Conservation (phyloP, 176 grass and related monocot genomes). For the Triticum aestivum region IWGSC_CS_RefSeq_v2.1 NC_057803.1:513696046-513696545, state of each 20-base stretch:
- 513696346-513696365: conserved; percentile 59
- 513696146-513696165: conserved; percentile 67
- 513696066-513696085: conserved; percentile 81
- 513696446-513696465: conserved; percentile 13
- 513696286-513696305: conserved; percentile 33
- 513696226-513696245: conserved; percentile 62
- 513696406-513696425: conserved; percentile 80
- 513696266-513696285: conserved; percentile 42
- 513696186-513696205: conserved; percentile 79
- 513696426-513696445: conserved; percentile 33
- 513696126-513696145: conserved; percentile 60
- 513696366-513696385: conserved; percentile 83
- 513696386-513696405: conserved; percentile 69
- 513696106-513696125: conserved; percentile 68
- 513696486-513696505: conserved; percentile 45
- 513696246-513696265: conserved; percentile 86
- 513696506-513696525: conserved; percentile 55
- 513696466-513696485: neutral
- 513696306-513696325: conserved; percentile 1
- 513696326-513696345: neutral
- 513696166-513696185: conserved; percentile 60
- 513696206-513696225: conserved; percentile 62
- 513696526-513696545: conserved; percentile 56
- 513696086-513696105: conserved; percentile 70
- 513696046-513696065: conserved; percentile 76